A percentile compares a stretch with the other conserved stretches of the same genome.
phyloP scores from a whole-genome alignment of 2,329 filamentous ascomycete species.

The Aspergillus brasiliensis region DNA sequence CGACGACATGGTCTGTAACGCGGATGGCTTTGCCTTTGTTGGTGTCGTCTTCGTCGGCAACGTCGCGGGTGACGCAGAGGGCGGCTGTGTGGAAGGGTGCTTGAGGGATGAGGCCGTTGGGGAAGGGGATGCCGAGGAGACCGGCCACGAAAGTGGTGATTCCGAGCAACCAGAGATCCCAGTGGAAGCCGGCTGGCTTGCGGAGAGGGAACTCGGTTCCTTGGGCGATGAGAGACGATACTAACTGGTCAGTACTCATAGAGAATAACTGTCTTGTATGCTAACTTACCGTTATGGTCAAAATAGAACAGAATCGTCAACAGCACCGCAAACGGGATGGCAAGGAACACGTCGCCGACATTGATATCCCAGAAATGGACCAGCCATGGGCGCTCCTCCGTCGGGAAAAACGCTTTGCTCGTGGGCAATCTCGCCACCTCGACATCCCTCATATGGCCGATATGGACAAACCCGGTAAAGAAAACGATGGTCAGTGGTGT shows the following conservation, averaged over 20 bases:
- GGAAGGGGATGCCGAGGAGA: slow-evolving; percentile 75
- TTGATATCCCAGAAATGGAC: slow-evolving; percentile 78
- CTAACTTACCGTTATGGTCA: slow-evolving; percentile 73
- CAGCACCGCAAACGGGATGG: slow-evolving; percentile 82
- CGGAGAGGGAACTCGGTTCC: slow-evolving; percentile 79
- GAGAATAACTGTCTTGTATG: neutral
- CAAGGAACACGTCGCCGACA: slow-evolving; percentile 74
- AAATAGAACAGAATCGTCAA: slow-evolving; percentile 87
- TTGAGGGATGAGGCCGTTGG: slow-evolving; percentile 81
- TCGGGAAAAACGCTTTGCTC: slow-evolving; percentile 76
- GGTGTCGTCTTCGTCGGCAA: slow-evolving; percentile 59
- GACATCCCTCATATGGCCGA: slow-evolving; percentile 77
- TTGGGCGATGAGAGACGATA: slow-evolving; percentile 79
- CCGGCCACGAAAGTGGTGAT: slow-evolving; percentile 75
- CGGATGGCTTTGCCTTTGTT: slow-evolving; percentile 61
- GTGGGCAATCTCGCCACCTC: slow-evolving; percentile 73
- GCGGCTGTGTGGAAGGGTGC: slow-evolving; percentile 80
- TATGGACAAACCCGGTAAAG: slow-evolving; percentile 86
- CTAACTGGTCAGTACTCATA: slow-evolving; percentile 42
- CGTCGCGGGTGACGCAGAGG: slow-evolving; percentile 68
- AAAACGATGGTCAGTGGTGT: slow-evolving; percentile 81
- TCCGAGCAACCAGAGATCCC: slow-evolving; percentile 80
- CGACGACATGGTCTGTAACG: slow-evolving; percentile 63
- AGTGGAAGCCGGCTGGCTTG: slow-evolving; percentile 82
- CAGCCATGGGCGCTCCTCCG: slow-evolving; percentile 71